A percentile compares a stretch with the other conserved stretches of the same genome.
Conservation (phyloP, 306 rosid species). For the Leucaena leucocephala region DNA sequence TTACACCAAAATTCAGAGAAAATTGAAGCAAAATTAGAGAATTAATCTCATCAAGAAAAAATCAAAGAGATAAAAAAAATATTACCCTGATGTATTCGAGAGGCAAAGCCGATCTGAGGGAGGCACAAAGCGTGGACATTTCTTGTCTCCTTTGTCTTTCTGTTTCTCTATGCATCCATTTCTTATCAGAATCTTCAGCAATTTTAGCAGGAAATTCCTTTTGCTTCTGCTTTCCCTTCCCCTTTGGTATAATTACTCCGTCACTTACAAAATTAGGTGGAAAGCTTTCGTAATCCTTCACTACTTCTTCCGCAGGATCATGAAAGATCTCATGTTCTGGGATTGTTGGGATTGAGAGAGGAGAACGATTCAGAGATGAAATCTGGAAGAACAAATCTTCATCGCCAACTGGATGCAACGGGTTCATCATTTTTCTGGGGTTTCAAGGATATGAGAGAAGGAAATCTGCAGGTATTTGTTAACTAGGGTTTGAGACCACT, state of each 20-base stretch:
- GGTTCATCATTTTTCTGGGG: conserved; percentile 37
- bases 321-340: conserved; percentile 43
- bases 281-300: conserved; percentile 16
- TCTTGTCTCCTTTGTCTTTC: conserved; percentile 78
- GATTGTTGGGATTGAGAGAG: conserved; percentile 39
- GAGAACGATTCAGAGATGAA: conserved; percentile 34
- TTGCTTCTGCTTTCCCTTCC: conserved; percentile 28
- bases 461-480: conserved; percentile 36
- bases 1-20: neutral
- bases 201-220: conserved; percentile 1
- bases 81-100: conserved; percentile 51
- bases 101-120: conserved; percentile 63
- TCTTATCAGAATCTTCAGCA: conserved; percentile 40
- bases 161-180: conserved; percentile 56
- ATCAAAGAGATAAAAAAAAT: neutral
- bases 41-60: neutral
- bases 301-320: neutral
- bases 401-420: conserved; percentile 39
- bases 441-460: conserved; percentile 31
- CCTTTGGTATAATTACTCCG: neutral
- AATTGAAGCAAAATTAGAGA: neutral
- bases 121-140: conserved; percentile 55
- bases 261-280: conserved; percentile 2
- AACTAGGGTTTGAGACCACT: conserved; percentile 45
- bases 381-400: conserved; percentile 44